Base-by-base conservation (phyloP, 2,329 filamentous ascomycete genomes). In the Colletotrichum sp. region DNA sequence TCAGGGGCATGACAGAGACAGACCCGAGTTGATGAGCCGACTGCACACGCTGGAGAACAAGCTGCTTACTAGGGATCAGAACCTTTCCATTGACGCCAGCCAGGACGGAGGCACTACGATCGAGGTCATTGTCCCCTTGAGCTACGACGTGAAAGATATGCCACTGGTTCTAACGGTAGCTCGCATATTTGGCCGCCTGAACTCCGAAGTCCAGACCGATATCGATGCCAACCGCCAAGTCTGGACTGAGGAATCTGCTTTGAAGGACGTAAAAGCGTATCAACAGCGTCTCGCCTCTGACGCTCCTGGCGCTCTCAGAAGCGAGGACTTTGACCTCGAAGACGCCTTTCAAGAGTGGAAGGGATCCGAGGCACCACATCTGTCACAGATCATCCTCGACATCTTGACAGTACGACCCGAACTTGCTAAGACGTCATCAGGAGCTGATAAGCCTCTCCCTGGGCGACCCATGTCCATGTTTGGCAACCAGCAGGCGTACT, bases 111-210 rank as follows among this genome's bases (percentile, higher is more conserved):
- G 92, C 44, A 91, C 91, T 64, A 94, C 93, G 10, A 90, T 97
- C 78, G 96, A 98, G 84, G 94, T 96, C 26, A 90, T 95, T 72
- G 92, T 96, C 4, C 96, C 96, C 13, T 88, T 98, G 74, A 97
- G 93, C 81, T 95, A 98, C 84, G 95, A 98, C 84, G 94, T 99
- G 82, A 98, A 97, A 85, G 97, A 99, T 83, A 99, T 99, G 97
- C 93, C 93, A 49, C 91, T 98, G 86, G 97, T 98, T 32, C 94
- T 97, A 83, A 91, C 94, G 44, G 96, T 99, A 30, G 95, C 94
- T 67, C 93, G 91, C 80, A 95, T 98, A 78, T 99, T 99, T 85
- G 94, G 94, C 60, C 89, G 96, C 75, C 92, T 93, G 59, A 92
- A 94, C 79, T 92, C 93, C 2, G 93, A 97, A 79, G 93, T 96